Evolutionary conservation across 2,329 filamentous ascomycete species (phyloP).

Genomic region (Reticulascus tulasneorum): DNA sequence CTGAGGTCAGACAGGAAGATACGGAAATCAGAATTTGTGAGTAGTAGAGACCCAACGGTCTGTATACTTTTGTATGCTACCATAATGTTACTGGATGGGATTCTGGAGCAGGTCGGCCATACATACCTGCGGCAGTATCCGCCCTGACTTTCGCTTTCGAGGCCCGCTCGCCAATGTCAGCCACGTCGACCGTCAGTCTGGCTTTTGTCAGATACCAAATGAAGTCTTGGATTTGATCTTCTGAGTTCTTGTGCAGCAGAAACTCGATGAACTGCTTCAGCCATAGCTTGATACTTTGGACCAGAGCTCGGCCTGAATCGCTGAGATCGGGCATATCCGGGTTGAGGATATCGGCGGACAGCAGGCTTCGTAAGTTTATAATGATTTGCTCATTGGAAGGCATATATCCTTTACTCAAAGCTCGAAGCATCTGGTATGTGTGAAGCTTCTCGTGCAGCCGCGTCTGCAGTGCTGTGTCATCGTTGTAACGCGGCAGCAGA

Average conservation of each 20-base stretch:
- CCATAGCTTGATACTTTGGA: slow-evolving; percentile 69
- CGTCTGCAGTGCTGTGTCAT: slow-evolving; percentile 75
- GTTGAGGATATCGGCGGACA: slow-evolving; percentile 75
- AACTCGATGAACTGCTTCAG: slow-evolving; percentile 78
- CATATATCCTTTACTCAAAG: slow-evolving; percentile 81
- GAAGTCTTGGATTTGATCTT: slow-evolving; percentile 87
- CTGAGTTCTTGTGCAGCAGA: slow-evolving; percentile 73
- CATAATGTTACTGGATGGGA: slow-evolving; percentile 15
- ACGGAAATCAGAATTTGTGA: slow-evolving; percentile 88
- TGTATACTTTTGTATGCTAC: slow-evolving; percentile 75
- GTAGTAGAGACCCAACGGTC: slow-evolving; percentile 77
- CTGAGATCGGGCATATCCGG: slow-evolving; percentile 70
- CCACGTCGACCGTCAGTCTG: slow-evolving; percentile 63
- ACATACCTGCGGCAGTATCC: slow-evolving; percentile 65
- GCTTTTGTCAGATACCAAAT: slow-evolving; percentile 79
- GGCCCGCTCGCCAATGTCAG: slow-evolving; percentile 58
- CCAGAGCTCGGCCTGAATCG: slow-evolving; percentile 68
- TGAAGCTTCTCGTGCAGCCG: slow-evolving; percentile 85
- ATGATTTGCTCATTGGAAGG: slow-evolving; percentile 84
- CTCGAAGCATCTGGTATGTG: slow-evolving; percentile 85
- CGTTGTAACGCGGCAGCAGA: slow-evolving; percentile 75
- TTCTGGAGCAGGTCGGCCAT: background rate
- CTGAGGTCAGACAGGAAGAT: slow-evolving; percentile 78
- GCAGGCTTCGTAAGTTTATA: slow-evolving; percentile 71
- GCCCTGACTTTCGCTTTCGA: slow-evolving; percentile 62